Evolutionary conservation across 2,329 filamentous ascomycete genomes (phyloP), one percentile per base, ranked within the genome.

Genomic region (Diaporthe capsici): DNA sequence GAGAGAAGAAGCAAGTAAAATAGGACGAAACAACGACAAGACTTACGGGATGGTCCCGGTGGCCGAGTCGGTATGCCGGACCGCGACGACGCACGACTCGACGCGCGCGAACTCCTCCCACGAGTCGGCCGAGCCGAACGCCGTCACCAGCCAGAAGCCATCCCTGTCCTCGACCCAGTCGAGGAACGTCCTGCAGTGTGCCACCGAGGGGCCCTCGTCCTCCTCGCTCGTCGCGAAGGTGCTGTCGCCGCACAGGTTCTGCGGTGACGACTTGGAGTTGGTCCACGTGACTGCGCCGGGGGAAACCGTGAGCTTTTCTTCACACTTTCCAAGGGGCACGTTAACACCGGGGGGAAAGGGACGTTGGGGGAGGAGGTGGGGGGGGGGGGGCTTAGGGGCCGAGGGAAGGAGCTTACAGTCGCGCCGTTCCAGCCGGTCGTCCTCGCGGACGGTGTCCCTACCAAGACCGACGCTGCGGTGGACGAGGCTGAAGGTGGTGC

Each of bases 111-210:
- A 76, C 63, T 73, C 44, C 71, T 47, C 34, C 75, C 75, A 76
- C 37, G 44, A 37, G 28, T 6, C 15, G 10, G 34, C n/a, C 28
- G 39, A 49, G 12, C 57, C 22, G 28, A 76, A 76, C 25, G 47
- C 57, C n/a, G 71, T 74, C 47, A 76, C 71, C 25, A 76, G 63
- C 75, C 75, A 76, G 63, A 71, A 74, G 17, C 75, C 75, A 39
- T 76, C 42, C 17, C 71, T 53, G 28, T 51, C 42, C 47, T 28
- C 37, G 39, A 49, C 68, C 25, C 53, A 74, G 53, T 65, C 37
- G 55, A 61, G 55, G 39, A 76, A 76, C 15, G 55, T 60, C 65
- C 31, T 34, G 42, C 75, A 76, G 63, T 73, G 60, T 12, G 28
- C 42, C 7, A 65, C 37, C 7, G 17, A 22, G 7, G 72, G 63